These are phyloP conservation scores for Candida montana DNA, from an alignment of 805 yeast species.

Conservation along the genomic window DNA sequence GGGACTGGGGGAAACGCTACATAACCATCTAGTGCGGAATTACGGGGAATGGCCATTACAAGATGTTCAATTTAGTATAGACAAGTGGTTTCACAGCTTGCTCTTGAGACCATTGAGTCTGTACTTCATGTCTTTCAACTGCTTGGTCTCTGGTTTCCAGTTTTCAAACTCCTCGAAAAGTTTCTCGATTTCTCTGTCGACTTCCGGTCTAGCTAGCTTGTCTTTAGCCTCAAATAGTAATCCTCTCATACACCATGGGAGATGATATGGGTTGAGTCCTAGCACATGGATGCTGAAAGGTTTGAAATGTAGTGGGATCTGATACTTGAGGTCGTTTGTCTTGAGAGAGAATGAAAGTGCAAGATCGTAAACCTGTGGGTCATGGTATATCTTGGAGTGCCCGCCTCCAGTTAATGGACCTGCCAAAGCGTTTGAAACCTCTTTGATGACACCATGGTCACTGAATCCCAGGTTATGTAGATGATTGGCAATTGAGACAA, in stretches of 20 bases:
- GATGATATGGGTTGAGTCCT: constrained; percentile 74
- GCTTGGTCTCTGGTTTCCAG: constrained; percentile 87
- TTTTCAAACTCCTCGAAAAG: constrained; percentile 67
- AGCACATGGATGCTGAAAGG: constrained; percentile 58
- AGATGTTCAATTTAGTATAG: too few species aligned
- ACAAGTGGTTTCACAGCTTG: constrained; percentile 14
- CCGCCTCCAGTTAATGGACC: constrained; percentile 96
- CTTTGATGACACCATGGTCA: constrained; percentile 84
- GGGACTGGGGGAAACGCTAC: too few species aligned
- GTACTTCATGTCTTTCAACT: constrained; percentile 77
- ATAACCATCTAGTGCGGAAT: too few species aligned
- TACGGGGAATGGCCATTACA: too few species aligned
- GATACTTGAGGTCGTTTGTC: constrained; percentile 53
- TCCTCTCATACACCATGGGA: constrained; percentile 94
- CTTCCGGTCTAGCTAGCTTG: constrained; percentile 31
- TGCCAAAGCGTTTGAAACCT: constrained; percentile 71
- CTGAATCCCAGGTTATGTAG: constrained; percentile 71
- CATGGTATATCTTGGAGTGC: constrained; percentile 85
- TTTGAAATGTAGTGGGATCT: constrained; percentile 30
- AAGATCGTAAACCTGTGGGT: constrained; percentile 74
- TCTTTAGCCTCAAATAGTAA: constrained; percentile 59
- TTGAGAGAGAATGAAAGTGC: constrained; percentile 73
- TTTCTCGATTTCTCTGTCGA: constrained; percentile 51
- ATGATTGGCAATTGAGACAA: constrained; percentile 68
- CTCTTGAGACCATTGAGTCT: constrained; percentile 53